Evolutionary conservation across 2,329 filamentous ascomycete genomes (phyloP).

Genomic region (Coleophoma cylindrospora): DNA sequence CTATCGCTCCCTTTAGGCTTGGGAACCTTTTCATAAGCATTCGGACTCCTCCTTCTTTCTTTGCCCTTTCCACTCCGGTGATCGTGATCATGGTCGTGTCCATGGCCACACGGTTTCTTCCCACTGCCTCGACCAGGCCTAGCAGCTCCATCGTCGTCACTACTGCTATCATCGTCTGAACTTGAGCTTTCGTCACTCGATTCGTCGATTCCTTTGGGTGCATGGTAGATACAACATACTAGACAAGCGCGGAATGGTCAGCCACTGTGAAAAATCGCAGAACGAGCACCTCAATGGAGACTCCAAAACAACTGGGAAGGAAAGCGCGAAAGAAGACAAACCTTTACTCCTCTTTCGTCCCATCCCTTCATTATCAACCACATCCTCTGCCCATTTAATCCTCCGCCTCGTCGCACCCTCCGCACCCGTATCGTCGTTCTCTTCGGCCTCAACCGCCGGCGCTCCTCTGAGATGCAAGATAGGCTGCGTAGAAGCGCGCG

Average conservation of each 20-base stretch:
- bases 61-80: conserved; percentile 34
- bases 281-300: neutral
- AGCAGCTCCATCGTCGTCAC: conserved; percentile 43
- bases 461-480: conserved; percentile 24
- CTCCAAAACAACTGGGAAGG: neutral
- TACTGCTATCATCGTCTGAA: conserved; percentile 48
- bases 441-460: conserved; percentile 4
- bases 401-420: conserved; percentile 41
- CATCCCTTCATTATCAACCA: conserved; percentile 92
- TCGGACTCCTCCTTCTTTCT: conserved; percentile 61
- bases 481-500: conserved; percentile 5
- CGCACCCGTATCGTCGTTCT: conserved; percentile 2
- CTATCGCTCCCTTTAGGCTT: conserved; percentile 38
- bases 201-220: conserved; percentile 74
- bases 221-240: conserved; percentile 99
- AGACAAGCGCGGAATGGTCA: conserved; percentile 1
- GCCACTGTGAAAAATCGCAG: neutral
- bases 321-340: conserved; percentile 30
- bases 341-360: conserved; percentile 94
- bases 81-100: conserved; percentile 33
- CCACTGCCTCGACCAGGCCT: conserved; percentile 25
- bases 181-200: conserved; percentile 66
- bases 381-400: conserved; percentile 89
- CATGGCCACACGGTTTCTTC: conserved; percentile 25
- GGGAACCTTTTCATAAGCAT: conserved; percentile 76